Base-by-base conservation (phyloP, 2,329 filamentous ascomycete genomes). In the Fusarium ramigenum region DNA sequence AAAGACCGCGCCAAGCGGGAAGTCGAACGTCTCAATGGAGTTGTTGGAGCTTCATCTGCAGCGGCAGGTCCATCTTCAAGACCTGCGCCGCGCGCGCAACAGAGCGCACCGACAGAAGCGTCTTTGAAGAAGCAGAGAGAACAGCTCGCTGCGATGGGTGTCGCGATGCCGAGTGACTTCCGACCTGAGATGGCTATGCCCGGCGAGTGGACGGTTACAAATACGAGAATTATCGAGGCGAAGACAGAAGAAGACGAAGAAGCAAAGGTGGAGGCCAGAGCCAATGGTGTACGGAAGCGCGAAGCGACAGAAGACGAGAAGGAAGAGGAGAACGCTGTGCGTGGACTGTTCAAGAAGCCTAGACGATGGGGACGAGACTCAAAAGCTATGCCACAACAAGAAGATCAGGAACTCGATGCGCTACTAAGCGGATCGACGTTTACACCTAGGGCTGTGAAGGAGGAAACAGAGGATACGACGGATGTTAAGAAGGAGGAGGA, bases 81-180 rank as follows among this genome's bases (percentile, higher is more conserved):
- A 11, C 64, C 69, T 25, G 44, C 50, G 32, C 61, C 64, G 23
- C 63, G 61, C 40, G 30, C 23, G 5, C 75, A 46, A 23, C 66
- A 68, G 7, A 59, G 67, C 44, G 77, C 72, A 19, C 66, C 77
- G 9, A 69, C 86, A 5, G 83, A 90, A 25, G 88, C 91, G 14
- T 92, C 97, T 73, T 86, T 94, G 63, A 96, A 96, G 82, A 88
- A 88, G 61, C 96, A 99, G 83, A 89, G 97, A 78, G 92, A 95
- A 72, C 95, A 98, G 82, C 86, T 99, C 16, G 95, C 93, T 9
- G 93, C 93, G 40, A 88, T 99, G 87, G 96, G 96, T 1, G 91
- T 99, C 54, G 90, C 91, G 52, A 89, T 98, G 60, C 96, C 96
- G 2, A 91, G 93, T 49, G 91, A 93, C 73, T 91, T 94, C 63